Evolutionary conservation across 1,139 yeast genomes (phyloP).

Genomic region (Kurtzmaniella natalensis): DNA sequence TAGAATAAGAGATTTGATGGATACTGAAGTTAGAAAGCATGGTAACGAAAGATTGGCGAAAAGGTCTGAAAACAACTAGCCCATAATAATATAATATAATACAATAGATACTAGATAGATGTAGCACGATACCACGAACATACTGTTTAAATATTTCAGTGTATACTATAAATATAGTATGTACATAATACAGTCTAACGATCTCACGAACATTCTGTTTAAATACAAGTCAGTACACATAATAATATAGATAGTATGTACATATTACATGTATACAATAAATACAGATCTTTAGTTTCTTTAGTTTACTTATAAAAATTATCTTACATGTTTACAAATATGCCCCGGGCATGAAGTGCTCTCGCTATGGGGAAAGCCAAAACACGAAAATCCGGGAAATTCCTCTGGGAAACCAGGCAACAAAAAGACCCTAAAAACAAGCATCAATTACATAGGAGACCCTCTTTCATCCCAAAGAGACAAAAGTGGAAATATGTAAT

Average conservation of each 20-base stretch:
- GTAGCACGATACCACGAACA: too few relatives aligned
- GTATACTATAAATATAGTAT: too few relatives aligned
- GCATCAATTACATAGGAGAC: slow-evolving; percentile 6
- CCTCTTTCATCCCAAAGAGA: neutral
- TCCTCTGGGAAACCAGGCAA: slow-evolving; percentile 40
- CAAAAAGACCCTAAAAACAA: slow-evolving; percentile 29
- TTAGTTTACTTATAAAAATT: too few relatives aligned
- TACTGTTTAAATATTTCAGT: too few relatives aligned
- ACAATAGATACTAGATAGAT: neutral
- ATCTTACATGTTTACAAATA: slow-evolving; percentile 15
- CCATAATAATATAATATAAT: neutral
- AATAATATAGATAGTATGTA: too few relatives aligned
- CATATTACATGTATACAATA: too few relatives aligned
- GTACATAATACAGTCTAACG: too few relatives aligned
- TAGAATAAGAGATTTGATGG: slow-evolving; percentile 80
- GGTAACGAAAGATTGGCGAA: slow-evolving; percentile 37
- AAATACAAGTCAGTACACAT: too few relatives aligned
- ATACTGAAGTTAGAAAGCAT: slow-evolving; percentile 70
- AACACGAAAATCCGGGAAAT: slow-evolving; percentile 49
- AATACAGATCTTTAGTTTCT: too few relatives aligned
- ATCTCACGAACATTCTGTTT: too few relatives aligned
- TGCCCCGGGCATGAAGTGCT: slow-evolving; percentile 55
- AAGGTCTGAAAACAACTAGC: neutral
- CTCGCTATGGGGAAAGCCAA: slow-evolving; percentile 34
- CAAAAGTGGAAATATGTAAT: neutral